phyloP scores from a whole-genome alignment of 257 asterid species.

The Nicotiana tabacum region DNA sequence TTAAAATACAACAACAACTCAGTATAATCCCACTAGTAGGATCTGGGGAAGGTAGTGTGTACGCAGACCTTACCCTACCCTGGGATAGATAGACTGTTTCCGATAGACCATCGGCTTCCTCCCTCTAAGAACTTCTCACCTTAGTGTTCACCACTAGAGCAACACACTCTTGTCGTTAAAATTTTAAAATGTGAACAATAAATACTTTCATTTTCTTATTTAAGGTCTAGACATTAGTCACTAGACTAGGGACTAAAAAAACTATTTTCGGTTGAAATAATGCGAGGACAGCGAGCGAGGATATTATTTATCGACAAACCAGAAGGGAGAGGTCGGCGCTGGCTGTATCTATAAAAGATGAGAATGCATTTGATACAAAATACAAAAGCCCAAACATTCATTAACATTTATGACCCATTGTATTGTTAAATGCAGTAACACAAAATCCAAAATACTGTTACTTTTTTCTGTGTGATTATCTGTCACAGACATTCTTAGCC shows the following conservation, averaged over 20 bases:
- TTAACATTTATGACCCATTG: background rate
- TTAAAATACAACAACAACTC: no score
- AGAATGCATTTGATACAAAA: background rate
- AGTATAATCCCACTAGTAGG: no score
- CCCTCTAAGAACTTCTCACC: no score
- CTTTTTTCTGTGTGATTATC: background rate
- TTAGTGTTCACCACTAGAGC: no score
- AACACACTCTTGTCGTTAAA: no score
- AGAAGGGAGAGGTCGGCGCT: background rate
- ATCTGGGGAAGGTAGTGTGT: no score
- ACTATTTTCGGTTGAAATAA: background rate
- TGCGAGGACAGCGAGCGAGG: background rate
- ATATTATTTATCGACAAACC: background rate
- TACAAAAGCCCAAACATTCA: background rate
- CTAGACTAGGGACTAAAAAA: background rate
- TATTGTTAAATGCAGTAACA: background rate
- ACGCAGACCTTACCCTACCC: no score
- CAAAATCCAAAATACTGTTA: conserved; percentile 9
- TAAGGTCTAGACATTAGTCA: background rate
- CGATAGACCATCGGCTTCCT: no score
- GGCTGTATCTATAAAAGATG: background rate
- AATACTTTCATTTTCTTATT: no score
- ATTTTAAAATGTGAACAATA: background rate
- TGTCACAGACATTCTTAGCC: conserved; percentile 10
- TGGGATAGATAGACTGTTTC: no score